Evolutionary conservation across 768 basidiomycete species (phyloP), one percentile per base, ranked within the genome.

Genomic region (Candolleomyces aberdarensis): DNA sequence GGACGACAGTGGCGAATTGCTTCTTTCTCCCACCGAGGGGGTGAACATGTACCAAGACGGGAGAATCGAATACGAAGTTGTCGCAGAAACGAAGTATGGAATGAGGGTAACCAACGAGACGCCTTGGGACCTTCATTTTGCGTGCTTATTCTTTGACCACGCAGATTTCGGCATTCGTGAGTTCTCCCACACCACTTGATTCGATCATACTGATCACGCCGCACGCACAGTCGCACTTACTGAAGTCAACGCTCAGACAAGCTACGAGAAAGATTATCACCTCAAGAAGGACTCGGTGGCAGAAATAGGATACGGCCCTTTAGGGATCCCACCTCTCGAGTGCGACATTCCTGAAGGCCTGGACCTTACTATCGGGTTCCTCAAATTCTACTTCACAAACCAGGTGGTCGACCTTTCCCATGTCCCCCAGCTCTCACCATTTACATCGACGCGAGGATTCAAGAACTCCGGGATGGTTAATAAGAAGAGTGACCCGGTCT

Each of bases 241-340:
- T 15, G 71, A 67, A 13, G 70, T 72, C 9, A 19, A 19, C 15
- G 32, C 15, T 19, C 8, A 55, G n/a, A 17, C 31, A 13, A 67
- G 63, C 10, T 65, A 59, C 20, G 49, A 51, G 5, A 64, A 69
- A n/a, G 71, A 73, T n/a, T 62, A 64, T 7, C 65, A 66, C 20
- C 63, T 73, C 20, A 62, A 65, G 11, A 57, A 69, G 1, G 59
- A 64, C 22, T 65, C 65, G 29, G 50, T 68, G 63, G 59, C 70
- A 17, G 66, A 74, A 1, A 71, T 82, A 5, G 82, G 81, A 6
- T 80, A 79, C 60, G 79, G 79, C 0, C 63, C 72, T 7, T 71
- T 70, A 31, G 75, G 75, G 40, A 63, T 64, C 7, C 29, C 64
- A 0, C 75, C 76, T 8, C 72, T 70, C 65, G 39, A 60, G 7